Base-by-base conservation (phyloP, 345 rosid species). In the Populus davidiana region DNA sequence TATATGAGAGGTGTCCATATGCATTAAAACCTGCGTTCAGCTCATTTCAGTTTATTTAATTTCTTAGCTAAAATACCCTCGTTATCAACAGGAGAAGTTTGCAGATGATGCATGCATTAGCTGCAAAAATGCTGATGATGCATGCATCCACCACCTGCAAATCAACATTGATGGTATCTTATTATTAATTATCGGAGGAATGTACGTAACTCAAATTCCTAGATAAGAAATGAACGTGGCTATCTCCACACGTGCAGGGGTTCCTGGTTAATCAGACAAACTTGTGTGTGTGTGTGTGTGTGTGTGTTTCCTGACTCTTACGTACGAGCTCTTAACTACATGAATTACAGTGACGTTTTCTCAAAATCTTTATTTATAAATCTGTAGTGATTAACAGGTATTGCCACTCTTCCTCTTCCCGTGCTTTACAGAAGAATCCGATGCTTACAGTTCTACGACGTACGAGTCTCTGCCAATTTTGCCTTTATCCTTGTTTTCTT, bases 361-460 rank as follows among this genome's bases (percentile, higher is more conserved):
- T 65, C 43, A 31, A 3, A 64, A 64, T 18, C 36, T 41, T 64
- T 74, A 41, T 13, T 44, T 17, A 25, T 16, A 31, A 11, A 18
- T 62, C n/a, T 27, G 6, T 4, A 14, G 50, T 13, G 23, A 12
- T 13, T 27, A 44, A 6, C 14, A 20, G 23, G 52, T 38, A 69
- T 36, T 12, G 35, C 25, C 31, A 23, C 67, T 23, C 64, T 2
- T 17, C 23, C 67, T 10, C 64, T 4, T 17, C 20, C 27, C 16
- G 47, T 39, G 50, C 75, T 68, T n/a, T 35, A 47, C 20, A 76
- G 56, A 72, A 79, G 86, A 81, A 86, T 86, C 89, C 87, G 78
- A 83, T 77, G 87, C 66, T 56, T 79, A 39, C 56, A 25, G 36
- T 69, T 61, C 52, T 27, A 43, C 36, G 36, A 33, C 36, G 36